Conservation (phyloP, 345 rosid species). For the Citrus glauca region DNA sequence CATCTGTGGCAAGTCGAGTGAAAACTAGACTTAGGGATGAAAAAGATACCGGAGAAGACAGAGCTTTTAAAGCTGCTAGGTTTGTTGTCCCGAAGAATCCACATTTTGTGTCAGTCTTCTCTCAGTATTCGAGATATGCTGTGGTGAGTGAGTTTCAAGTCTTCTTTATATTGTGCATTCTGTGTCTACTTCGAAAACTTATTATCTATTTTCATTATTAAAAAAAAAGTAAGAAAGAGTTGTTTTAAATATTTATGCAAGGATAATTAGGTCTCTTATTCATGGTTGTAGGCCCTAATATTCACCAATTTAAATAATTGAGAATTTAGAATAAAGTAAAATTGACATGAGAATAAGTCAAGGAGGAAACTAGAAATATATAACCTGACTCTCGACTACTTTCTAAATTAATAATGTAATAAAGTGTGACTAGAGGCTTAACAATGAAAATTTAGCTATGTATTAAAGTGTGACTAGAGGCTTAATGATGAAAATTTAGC, state of each 20-base stretch:
- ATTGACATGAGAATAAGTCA: not conserved
- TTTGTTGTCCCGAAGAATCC: conserved; percentile 3
- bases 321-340: not conserved
- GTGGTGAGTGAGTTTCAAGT: conserved; percentile 4
- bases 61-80: not conserved
- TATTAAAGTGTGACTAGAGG: not conserved
- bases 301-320: not conserved
- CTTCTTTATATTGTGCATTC: not conserved
- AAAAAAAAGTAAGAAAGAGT: not conserved
- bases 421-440: not conserved
- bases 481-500: too few species aligned
- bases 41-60: not conserved
- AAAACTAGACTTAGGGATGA: not conserved
- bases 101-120: not conserved
- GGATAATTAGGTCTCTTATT: not conserved
- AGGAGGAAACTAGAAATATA: not conserved
- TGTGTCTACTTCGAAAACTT: not conserved
- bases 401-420: not conserved
- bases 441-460: not conserved
- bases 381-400: not conserved
- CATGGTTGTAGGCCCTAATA: not conserved
- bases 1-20: not conserved
- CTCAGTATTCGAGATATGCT: not conserved
- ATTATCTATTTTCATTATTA: not conserved
- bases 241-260: not conserved